Percentiles rank a stretch among this genome's conserved stretches.
These are phyloP conservation scores for Chaetothyriales sp. DNA, from an alignment of 2,329 filamentous ascomycete species.

Conservation along the genomic window DNA sequence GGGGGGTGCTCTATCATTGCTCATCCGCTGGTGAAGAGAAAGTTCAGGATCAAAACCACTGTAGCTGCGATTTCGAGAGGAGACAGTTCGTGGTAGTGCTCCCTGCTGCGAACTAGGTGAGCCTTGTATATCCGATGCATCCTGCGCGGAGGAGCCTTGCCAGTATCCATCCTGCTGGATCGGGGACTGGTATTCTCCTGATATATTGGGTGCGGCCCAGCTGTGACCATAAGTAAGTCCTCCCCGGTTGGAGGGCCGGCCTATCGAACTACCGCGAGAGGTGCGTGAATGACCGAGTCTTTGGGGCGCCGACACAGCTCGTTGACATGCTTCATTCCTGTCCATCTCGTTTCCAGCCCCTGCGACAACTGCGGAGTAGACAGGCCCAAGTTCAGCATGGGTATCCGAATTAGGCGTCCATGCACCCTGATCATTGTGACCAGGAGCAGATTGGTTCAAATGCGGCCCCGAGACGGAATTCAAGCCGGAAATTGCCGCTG, in stretches of 20 bases:
- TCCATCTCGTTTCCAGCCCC: too few species aligned
- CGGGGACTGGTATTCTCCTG: conserved; percentile 4
- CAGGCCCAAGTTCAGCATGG: conserved; percentile 1
- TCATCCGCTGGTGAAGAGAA: conserved; percentile 7
- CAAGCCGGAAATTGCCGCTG: conserved; percentile 4
- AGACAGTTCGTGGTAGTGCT: neutral
- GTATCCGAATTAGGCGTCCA: neutral
- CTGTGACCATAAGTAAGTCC: too few species aligned
- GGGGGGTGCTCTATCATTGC: too few species aligned
- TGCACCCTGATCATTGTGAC: conserved; percentile 3
- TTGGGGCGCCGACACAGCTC: too few species aligned
- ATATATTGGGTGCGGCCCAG: too few species aligned
- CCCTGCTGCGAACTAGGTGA: neutral
- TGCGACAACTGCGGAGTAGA: too few species aligned
- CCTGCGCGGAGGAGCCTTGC: conserved; percentile 3
- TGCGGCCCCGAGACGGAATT: conserved; percentile 6
- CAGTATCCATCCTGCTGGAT: conserved; percentile 3
- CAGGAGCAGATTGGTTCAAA: conserved; percentile 10
- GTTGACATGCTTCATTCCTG: too few species aligned
- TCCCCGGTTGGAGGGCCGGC: too few species aligned
- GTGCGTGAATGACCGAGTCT: too few species aligned
- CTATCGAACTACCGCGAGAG: too few species aligned
- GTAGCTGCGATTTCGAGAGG: conserved; percentile 1
- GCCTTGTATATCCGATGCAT: conserved; percentile 9
- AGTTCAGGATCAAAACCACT: conserved; percentile 10